A percentile compares a stretch with the other conserved stretches of the same genome.
phyloP scores from a whole-genome alignment of 2,329 filamentous ascomycete genomes.

The Colletotrichum karsti region DNA sequence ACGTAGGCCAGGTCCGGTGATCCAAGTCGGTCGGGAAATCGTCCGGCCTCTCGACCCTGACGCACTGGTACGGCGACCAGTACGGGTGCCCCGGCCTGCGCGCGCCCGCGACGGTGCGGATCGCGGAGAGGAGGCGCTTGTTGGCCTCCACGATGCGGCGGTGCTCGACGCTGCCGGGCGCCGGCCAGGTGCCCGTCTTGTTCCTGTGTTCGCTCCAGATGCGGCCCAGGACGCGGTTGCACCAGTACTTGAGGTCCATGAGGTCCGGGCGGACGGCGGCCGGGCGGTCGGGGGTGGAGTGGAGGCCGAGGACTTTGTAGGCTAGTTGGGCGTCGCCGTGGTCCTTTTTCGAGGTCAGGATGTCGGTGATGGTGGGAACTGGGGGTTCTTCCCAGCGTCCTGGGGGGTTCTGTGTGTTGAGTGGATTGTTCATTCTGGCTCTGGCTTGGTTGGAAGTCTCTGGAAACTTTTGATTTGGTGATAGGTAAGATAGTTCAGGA shows the following conservation, averaged over 20 bases:
- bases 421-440: neutral
- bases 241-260: neutral
- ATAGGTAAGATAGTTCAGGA: neutral
- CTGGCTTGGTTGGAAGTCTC: neutral
- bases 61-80: neutral
- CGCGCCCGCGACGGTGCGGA: neutral
- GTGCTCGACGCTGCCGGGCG: neutral
- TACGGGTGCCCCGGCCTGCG: neutral
- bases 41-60: too few species aligned
- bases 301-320: neutral
- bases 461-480: neutral
- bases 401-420: neutral
- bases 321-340: neutral
- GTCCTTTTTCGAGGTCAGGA: neutral
- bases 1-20: neutral
- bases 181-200: neutral
- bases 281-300: neutral
- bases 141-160: constrained; percentile 12
- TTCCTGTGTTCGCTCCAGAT: neutral
- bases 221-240: neutral
- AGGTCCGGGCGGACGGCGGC: neutral
- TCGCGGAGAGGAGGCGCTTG: constrained; percentile 9
- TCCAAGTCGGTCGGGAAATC: neutral
- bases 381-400: neutral
- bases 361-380: neutral